Evolutionary conservation across 2,329 filamentous ascomycete species (phyloP).

Genomic region (Talaromyces sp.): DNA sequence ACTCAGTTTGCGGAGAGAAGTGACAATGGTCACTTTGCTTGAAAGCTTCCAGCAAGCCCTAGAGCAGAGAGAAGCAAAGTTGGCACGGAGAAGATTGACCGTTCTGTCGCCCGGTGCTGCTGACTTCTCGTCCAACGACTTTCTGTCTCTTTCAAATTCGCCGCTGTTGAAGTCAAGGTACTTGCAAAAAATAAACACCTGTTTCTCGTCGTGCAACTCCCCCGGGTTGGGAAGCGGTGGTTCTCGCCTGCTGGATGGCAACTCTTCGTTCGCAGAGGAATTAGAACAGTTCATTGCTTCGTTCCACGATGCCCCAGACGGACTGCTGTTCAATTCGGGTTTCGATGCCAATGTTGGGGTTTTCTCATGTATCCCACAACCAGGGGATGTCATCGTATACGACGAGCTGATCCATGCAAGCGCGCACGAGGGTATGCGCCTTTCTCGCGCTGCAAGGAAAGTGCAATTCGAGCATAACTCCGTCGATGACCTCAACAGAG

Average conservation of each 20-base stretch:
- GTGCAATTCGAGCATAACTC: conserved; percentile 46
- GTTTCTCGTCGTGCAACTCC: not conserved
- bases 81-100: conserved; percentile 44
- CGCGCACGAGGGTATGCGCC: conserved; percentile 68
- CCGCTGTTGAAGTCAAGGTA: conserved; percentile 3
- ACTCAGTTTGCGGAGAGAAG: not conserved
- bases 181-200: conserved; percentile 2
- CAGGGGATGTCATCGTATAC: conserved; percentile 59
- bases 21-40: conserved; percentile 17
- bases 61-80: conserved; percentile 35
- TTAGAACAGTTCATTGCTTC: conserved; percentile 53
- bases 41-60: conserved; percentile 27
- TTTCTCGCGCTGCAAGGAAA: conserved; percentile 50
- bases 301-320: conserved; percentile 55
- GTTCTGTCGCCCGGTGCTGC: conserved; percentile 34
- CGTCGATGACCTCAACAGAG: conserved; percentile 28
- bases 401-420: conserved; percentile 75
- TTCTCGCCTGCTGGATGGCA: conserved; percentile 58
- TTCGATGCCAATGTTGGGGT: conserved; percentile 63
- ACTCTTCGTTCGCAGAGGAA: conserved; percentile 54
- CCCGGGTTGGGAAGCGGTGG: conserved; percentile 7
- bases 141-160: conserved; percentile 50
- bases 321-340: conserved; percentile 58
- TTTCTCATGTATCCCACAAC: conserved; percentile 55
- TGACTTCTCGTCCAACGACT: conserved; percentile 64